These are phyloP conservation scores for Candida krabiensis DNA, from an alignment of 805 yeast genomes.

Conservation along the genomic window DNA sequence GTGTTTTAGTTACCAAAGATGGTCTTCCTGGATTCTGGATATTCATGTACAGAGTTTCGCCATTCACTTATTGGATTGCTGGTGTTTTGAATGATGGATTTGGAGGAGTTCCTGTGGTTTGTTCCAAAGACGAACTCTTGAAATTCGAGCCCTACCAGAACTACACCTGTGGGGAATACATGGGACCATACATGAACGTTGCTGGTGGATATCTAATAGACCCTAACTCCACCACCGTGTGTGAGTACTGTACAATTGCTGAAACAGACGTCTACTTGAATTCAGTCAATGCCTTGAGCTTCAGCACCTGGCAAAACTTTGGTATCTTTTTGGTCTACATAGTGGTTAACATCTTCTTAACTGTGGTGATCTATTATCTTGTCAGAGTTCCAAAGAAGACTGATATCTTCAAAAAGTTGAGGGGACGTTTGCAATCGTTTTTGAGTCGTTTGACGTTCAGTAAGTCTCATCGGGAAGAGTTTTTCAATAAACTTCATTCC, in stretches of 20 bases:
- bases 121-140: slow-evolving; percentile 48
- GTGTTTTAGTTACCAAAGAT: slow-evolving; percentile 58
- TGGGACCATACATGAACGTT: slow-evolving; percentile 35
- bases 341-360: slow-evolving; percentile 41
- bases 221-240: slow-evolving; percentile 44
- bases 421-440: slow-evolving; percentile 2
- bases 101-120: slow-evolving; percentile 37
- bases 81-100: slow-evolving; percentile 45
- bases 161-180: slow-evolving; percentile 59
- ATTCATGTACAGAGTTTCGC: slow-evolving; percentile 74
- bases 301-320: slow-evolving; percentile 61
- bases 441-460: background rate
- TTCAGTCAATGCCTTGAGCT: slow-evolving; percentile 40
- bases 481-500: background rate
- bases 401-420: slow-evolving; percentile 7
- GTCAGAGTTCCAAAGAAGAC: slow-evolving; percentile 6
- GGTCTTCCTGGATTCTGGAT: slow-evolving; percentile 80
- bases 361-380: slow-evolving; percentile 2
- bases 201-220: slow-evolving; percentile 57
- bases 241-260: slow-evolving; percentile 47
- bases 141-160: slow-evolving; percentile 54
- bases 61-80: slow-evolving; percentile 65
- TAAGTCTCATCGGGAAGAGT: background rate
- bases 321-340: slow-evolving; percentile 60
- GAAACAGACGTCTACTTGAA: slow-evolving; percentile 47